Percentiles rank a stretch among this genome's conserved stretches.
These are phyloP conservation scores for Uronychia binucleata DNA, from an alignment of 73 alveolate species.

Conservation along the genomic window DNA sequence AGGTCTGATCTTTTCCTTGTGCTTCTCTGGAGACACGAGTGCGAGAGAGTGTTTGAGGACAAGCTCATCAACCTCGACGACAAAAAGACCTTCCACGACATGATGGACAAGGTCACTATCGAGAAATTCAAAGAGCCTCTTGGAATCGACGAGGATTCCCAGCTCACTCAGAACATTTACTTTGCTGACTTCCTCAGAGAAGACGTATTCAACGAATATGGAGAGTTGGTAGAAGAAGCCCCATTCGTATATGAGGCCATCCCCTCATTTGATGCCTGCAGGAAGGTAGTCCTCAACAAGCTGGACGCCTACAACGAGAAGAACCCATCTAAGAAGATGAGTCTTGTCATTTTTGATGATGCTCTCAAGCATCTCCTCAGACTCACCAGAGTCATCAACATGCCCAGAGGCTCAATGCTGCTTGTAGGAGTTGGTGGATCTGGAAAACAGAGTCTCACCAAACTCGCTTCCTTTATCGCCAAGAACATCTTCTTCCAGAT, in stretches of 20 bases:
- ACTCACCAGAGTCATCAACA: conserved; percentile 96
- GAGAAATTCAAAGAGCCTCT: conserved; percentile 80
- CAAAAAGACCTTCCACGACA: conserved; percentile 93
- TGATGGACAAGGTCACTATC: conserved; percentile 79
- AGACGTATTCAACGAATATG: conserved; percentile 93
- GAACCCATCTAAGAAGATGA: conserved; percentile 96
- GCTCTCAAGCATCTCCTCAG: conserved; percentile 98
- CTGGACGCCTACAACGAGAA: conserved; percentile 92
- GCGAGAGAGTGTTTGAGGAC: conserved; percentile 99
- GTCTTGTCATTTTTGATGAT: conserved; percentile 99
- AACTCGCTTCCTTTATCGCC: conserved; percentile 97
- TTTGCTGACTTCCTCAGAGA: conserved; percentile 94
- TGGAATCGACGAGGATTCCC: conserved; percentile 77
- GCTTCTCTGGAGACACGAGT: conserved; percentile 99
- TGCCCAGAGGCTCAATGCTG: conserved; percentile 97
- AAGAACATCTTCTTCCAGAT: conserved; percentile 83
- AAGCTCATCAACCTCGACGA: conserved; percentile 96
- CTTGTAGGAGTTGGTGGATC: conserved; percentile 99
- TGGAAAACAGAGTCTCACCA: conserved; percentile 98
- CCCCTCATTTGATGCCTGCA: conserved; percentile 88
- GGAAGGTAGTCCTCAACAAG: conserved; percentile 84
- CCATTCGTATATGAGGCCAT: conserved; percentile 98
- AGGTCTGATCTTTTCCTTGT: conserved; percentile 96
- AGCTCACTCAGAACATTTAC: conserved; percentile 63
- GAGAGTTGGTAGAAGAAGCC: conserved; percentile 89